Evolutionary conservation across 202 grass and related monocot genomes (phyloP), one percentile per base, ranked within the genome.

Genomic region (Setaria italica): DNA sequence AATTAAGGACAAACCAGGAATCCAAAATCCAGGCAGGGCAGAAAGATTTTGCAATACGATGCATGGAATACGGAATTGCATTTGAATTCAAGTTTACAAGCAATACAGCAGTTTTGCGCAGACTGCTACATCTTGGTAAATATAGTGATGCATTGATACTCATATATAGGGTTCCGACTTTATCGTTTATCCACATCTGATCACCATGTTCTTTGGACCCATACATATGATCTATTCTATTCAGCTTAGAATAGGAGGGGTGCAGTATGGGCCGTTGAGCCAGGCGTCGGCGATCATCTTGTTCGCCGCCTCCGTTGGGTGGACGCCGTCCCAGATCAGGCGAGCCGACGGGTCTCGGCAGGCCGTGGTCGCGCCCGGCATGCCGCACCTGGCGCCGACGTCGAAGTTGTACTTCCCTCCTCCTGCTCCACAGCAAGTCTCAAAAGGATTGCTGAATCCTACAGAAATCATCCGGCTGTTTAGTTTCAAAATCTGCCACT

Each of bases 291-390:
- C 83, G 60, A 94, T 63, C 46, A 74, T 51, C 80, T 74, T 89
- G 68, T 80, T 86, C 1, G 80, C 86, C 0, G 80, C 86, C 79
- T 94, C 92, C 3, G 92, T 91, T 19, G 90, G 70, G 85, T 94
- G 92, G 68, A 94, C 51, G 46, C 92, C 92, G 65, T 94, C 92
- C 92, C 92, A 94, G 66, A 85, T 94, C 79, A 87, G 3, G 41
- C 63, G 74, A 16, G 80, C 86, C 9, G 89, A 82, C 35, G 77
- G 89, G 21, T 89, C 53, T 1, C 10, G 20, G 76, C 92, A 94
- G 1, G 80, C 84, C 0, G 17, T 82, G 9, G 77, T 91, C 6
- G 80, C 70, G 11, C 87, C 81, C 9, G 53, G 8, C 70, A 82
- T 79, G 64, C 89, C 92, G 11, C 92, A 94, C 49, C 70, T 87